phyloP scores from a whole-genome alignment of 805 yeast species.

The Monosporozyma unispora region DNA sequence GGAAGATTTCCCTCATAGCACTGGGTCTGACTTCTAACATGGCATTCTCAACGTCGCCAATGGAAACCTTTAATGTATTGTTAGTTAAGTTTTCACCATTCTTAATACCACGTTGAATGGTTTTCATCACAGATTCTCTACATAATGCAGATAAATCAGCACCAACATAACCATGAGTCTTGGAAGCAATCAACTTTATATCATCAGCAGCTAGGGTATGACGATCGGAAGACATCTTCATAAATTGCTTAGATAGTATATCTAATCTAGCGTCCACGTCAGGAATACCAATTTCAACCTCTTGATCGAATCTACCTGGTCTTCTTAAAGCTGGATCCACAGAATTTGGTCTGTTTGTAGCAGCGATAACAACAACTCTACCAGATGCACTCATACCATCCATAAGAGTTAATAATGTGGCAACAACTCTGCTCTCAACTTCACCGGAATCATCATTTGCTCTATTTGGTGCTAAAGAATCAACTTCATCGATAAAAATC shows the following conservation, averaged over 20 bases:
- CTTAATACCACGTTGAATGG: conserved; percentile 57
- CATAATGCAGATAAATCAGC: conserved; percentile 86
- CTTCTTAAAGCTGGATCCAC: conserved; percentile 68
- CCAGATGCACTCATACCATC: conserved; percentile 66
- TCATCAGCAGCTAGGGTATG: conserved; percentile 46
- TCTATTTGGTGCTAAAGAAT: conserved; percentile 80
- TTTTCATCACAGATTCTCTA: conserved; percentile 79
- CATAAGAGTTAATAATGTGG: conserved; percentile 74
- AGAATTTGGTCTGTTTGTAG: conserved; percentile 63
- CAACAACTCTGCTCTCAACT: conserved; percentile 82
- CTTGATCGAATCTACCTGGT: conserved; percentile 86
- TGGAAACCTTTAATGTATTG: conserved; percentile 37
- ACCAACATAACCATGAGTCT: conserved; percentile 96
- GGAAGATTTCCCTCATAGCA: conserved; percentile 91
- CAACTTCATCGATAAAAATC: conserved; percentile 86
- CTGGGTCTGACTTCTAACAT: conserved; percentile 81
- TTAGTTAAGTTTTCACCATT: conserved; percentile 10
- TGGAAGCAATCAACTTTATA: conserved; percentile 54
- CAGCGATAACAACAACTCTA: conserved; percentile 59
- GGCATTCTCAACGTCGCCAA: conserved; percentile 60
- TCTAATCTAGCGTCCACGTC: conserved; percentile 72
- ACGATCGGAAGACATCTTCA: conserved; percentile 35
- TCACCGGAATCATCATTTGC: conserved; percentile 83
- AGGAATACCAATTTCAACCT: conserved; percentile 86
- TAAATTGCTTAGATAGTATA: conserved; percentile 57